Base-by-base conservation (phyloP, 176 grass and related monocot genomes). In the Thalia dealbata region DNA sequence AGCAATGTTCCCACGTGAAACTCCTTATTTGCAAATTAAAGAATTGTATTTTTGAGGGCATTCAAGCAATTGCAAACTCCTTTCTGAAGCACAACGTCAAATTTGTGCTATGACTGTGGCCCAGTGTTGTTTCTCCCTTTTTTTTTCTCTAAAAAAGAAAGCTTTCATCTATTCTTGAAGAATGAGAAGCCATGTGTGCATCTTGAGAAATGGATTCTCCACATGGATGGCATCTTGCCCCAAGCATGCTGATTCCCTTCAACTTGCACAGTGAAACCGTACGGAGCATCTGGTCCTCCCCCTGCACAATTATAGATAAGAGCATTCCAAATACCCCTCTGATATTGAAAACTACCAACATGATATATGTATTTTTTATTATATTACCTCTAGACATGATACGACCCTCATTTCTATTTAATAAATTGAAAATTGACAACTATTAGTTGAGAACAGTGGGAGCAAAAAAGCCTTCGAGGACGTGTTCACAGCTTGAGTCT, bases 1-100 rank as follows among this genome's bases (percentile, higher is more conserved):
- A 72, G 78, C 14, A 63, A 8, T 68, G 38, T 74, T 21, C 71
- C 85, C 35, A 73, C 50, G 73, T 75, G 32, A 75, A 52, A 28
- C 52, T 73, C 38, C 61, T 13, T 13, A 11, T 51, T 16, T 73
- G 19, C 35, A 68, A 1, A 12, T 42, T 1, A 15, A 42, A 68
- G 1, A 43, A 68, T 68, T n/a, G 19, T 43, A 44, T 3, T 63
- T n/a, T n/a, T n/a, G n/a, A n/a, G n/a, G n/a, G n/a, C n/a, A n/a
- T n/a, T n/a, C n/a, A n/a, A n/a, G n/a, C n/a, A n/a, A n/a, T n/a
- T n/a, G n/a, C n/a, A n/a, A n/a, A n/a, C 13, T 43, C 65, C 16
- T 68, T n/a, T 26, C 26, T 4, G 2, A 43, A 68, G 3, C 14
- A 64, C 62, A 16, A 9, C 11, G 42, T 68, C 32, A 8, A 43